Evolutionary conservation across 2,329 filamentous ascomycete genomes (phyloP), one percentile per base, ranked within the genome.

Genomic region (Fusarium temperatum): DNA sequence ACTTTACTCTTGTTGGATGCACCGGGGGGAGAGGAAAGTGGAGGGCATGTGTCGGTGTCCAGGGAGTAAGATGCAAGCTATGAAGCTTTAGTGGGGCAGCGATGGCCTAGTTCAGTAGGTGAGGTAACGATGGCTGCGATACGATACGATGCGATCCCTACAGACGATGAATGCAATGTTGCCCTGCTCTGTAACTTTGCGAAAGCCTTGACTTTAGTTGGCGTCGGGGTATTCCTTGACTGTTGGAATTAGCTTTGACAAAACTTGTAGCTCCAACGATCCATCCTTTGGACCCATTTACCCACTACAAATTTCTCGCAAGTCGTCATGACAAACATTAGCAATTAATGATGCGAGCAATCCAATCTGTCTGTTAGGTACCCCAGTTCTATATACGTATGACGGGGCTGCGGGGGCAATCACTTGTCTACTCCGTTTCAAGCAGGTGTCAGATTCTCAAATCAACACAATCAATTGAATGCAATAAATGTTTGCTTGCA

Each of bases 11-110:
- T 66, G 50, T 59, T 67, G 64, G 62, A 30, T 59, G 62, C 53
- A 30, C 53, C 36, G 48, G 65, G 53, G 54, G 57, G 7, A 36
- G 50, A 53, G 65, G 55, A 50, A 73, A 72, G 70, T 72, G 63
- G 70, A 59, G 44, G 50, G 65, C 53, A 42, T 30, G 26, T 68
- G 51, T 50, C 53, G 39, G 69, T 62, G 67, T 53, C 59, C 56
- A 58, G 64, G 62, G 65, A 36, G 50, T 45, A 22, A 22, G 36
- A 39, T 64, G 45, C 57, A 22, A 70, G 63, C 48, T 64, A 47
- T 68, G 56, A 62, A 72, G 68, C 63, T 72, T 51, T 63, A 60
- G 69, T 72, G 69, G 69, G 69, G 68, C 68, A 53, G 20, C 13
- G 8, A 48, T 22, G 59, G 47, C 50, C 44, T 36, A 39, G 59